Percentiles rank a stretch among this genome's conserved stretches.
Conservation (phyloP, 106 monocot species). For the Hemerocallis citrina region DNA sequence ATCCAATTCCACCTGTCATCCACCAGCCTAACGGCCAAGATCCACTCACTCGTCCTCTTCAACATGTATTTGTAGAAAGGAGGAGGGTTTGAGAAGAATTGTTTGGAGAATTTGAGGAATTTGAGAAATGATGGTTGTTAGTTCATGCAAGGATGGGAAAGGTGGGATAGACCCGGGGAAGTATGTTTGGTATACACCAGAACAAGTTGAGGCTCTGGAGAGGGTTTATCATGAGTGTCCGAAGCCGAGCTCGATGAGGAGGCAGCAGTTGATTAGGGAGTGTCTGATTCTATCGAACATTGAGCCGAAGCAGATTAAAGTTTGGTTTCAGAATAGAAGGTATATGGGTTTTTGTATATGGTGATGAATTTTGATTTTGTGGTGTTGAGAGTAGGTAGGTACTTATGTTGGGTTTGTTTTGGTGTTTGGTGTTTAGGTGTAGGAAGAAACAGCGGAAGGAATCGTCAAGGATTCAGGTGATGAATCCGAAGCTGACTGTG, state of each 20-base stretch:
- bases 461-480: conserved; percentile 42
- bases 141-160: conserved; percentile 41
- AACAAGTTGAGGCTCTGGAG: conserved; percentile 74
- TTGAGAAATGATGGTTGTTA: conserved; percentile 22
- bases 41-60: no score
- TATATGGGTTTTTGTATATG: neutral
- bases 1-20: no score
- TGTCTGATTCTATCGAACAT: conserved; percentile 64
- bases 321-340: conserved; percentile 85
- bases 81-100: neutral
- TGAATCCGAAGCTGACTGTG: conserved; percentile 60
- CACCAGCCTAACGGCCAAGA: no score
- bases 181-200: conserved; percentile 70
- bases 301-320: conserved; percentile 79
- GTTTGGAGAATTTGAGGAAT: neutral
- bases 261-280: conserved; percentile 66
- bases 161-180: conserved; percentile 40
- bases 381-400: no score
- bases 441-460: conserved; percentile 77
- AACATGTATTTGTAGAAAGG: no score
- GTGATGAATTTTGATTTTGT: neutral
- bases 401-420: neutral
- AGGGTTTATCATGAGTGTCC: conserved; percentile 69
- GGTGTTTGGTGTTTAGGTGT: conserved; percentile 30
- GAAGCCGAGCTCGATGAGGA: conserved; percentile 56